Base-by-base conservation (phyloP, 768 basidiomycete genomes). In the Psilocybe azurescens region DNA sequence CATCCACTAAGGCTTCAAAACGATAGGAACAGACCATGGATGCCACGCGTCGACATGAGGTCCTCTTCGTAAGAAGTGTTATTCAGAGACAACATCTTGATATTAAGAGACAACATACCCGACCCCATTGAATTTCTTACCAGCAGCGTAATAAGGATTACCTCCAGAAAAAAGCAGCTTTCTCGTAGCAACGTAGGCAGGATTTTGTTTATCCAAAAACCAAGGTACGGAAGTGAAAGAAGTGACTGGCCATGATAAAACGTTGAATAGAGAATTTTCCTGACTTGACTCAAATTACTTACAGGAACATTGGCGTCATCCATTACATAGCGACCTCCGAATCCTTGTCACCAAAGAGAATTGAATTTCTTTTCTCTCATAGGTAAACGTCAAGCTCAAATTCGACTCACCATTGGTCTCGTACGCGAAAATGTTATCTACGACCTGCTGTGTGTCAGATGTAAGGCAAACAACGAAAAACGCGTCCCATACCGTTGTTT, bases 221-320 rank as follows among this genome's bases (percentile, higher is more conserved):
- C 90, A 28, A 93, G 83, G 70, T 93, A 93, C 10, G 91, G 91
- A 36, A 93, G 79, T 0, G 91, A 89, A 24, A 93, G 74, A n/a
- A 93, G 77, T 0, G 90, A 90, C 90, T 92, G 64, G 41, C 54
- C 20, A 36, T 14, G 30, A 38, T 52, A 52, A n/a, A 47, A 36
- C 5, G 16, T 41, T 28, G 46, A 30, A 64, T 30, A 50, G 16
- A 20, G 18, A 44, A 30, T 6, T 24, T 24, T 36, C 10, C 29
- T 28, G 20, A 29, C 46, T 39, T 46, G 3, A 24, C 14, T 55
- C 18, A 11, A 29, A 47, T 3, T 3, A 72, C 87, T 67, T 72
- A 91, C 90, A 4, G 91, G 91, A 47, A 93, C 91, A 65, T 93
- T 93, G 5, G 91, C 91, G 65, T 93, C 91, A 65, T 93, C 91